phyloP scores from a whole-genome alignment of 176 grass and related monocot species.

The Alopecurus myosuroides region DNA sequence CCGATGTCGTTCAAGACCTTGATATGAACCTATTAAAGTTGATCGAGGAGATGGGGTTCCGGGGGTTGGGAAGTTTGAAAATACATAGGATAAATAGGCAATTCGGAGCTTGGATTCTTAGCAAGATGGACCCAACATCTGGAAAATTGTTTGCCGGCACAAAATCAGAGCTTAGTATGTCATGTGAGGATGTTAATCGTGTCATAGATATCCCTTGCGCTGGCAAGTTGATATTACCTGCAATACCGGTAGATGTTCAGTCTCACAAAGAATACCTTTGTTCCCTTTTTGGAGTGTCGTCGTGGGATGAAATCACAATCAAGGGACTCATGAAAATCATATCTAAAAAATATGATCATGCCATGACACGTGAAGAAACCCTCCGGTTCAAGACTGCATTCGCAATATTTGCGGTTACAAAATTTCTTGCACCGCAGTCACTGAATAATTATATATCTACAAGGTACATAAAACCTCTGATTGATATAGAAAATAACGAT shows the following conservation, averaged over 20 bases:
- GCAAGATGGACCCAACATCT: not conserved
- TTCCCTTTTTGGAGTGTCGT: not conserved
- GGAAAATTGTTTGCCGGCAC: not conserved
- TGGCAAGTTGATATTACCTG: not conserved
- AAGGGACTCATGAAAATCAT: not conserved
- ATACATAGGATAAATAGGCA: not conserved
- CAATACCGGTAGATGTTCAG: no score
- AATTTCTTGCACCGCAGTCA: no score
- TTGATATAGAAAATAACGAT: no score
- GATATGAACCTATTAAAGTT: not conserved
- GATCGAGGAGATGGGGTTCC: not conserved
- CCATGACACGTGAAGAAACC: not conserved
- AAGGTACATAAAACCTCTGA: no score
- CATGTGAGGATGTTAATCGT: not conserved
- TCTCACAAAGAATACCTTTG: not conserved
- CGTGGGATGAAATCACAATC: not conserved
- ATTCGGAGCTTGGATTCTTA: not conserved
- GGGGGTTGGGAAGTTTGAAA: not conserved
- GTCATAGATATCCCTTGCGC: not conserved
- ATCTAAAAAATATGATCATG: not conserved
- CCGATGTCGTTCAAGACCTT: not conserved
- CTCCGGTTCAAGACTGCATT: no score
- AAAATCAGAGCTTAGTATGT: not conserved
- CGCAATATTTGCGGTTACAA: no score
- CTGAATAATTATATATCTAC: no score